Conservation (phyloP, 257 asterid species). For the Solanum etuberosum region DNA sequence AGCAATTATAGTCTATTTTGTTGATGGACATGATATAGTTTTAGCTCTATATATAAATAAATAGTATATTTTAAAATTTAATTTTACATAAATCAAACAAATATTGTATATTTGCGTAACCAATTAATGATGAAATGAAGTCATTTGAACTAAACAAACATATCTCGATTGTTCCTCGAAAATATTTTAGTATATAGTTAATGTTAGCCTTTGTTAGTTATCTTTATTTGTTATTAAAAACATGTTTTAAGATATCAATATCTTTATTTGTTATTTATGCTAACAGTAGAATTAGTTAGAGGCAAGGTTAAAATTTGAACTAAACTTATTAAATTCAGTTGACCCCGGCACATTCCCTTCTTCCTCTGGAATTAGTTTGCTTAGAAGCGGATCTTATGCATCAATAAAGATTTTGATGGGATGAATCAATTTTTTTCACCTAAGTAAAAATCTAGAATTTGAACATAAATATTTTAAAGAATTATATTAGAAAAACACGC, state of each 20-base stretch:
- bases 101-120: no score
- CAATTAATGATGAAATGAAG: no score
- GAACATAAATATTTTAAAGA: no score
- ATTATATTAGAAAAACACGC: no score
- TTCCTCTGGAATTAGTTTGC: no score
- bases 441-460: no score
- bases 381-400: no score
- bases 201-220: not conserved
- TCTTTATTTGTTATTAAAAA: not conserved
- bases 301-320: no score
- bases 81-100: no score
- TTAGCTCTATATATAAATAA: not conserved
- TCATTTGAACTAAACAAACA: not conserved
- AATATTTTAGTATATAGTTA: not conserved
- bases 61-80: no score
- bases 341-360: accelerated
- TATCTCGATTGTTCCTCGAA: not conserved
- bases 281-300: not conserved
- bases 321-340: no score
- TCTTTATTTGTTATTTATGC: not conserved
- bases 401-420: not conserved
- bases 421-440: no score
- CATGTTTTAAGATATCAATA: not conserved
- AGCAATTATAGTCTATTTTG: not conserved
- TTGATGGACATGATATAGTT: not conserved